A percentile compares a stretch with the other conserved stretches of the same genome.
Evolutionary conservation across 345 rosid genomes (phyloP).

Genomic region (Xanthoceras sorbifolium): DNA sequence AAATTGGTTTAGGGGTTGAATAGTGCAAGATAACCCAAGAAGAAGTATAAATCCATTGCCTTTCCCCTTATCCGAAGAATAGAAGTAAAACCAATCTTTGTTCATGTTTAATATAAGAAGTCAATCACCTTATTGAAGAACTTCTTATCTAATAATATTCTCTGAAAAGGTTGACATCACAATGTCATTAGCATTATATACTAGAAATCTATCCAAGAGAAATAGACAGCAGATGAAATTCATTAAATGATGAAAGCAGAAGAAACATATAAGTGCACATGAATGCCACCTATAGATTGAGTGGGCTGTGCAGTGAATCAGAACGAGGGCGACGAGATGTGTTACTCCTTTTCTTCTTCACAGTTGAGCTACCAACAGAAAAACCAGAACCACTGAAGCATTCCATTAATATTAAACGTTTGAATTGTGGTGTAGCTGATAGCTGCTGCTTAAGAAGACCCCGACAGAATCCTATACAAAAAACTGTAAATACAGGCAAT

Average conservation of each 20-base stretch:
- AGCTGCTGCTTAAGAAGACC: neutral
- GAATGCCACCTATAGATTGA: constrained; percentile 27
- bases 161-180: constrained; percentile 1
- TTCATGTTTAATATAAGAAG: constrained; percentile 16
- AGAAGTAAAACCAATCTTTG: constrained; percentile 14
- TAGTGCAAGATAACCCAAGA: neutral
- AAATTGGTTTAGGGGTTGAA: neutral
- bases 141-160: neutral
- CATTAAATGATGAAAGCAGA: neutral
- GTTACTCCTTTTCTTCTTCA: constrained; percentile 57
- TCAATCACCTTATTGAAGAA: neutral
- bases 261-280: neutral
- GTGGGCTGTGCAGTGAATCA: constrained; percentile 33
- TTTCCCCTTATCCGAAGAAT: constrained; percentile 33
- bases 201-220: neutral
- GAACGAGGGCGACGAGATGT: constrained; percentile 48
- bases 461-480: constrained; percentile 9
- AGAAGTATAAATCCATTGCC: constrained; percentile 38
- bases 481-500: neutral
- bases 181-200: neutral
- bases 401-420: constrained; percentile 43
- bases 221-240: neutral
- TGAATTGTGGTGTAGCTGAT: neutral
- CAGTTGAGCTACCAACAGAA: constrained; percentile 33
- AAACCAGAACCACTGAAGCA: constrained; percentile 31